Percentiles rank a stretch among this genome's conserved stretches.
These are phyloP conservation scores for Stephanodiscus triporus DNA, from an alignment of 108 stramenopile species.

Conservation along the genomic window DNA sequence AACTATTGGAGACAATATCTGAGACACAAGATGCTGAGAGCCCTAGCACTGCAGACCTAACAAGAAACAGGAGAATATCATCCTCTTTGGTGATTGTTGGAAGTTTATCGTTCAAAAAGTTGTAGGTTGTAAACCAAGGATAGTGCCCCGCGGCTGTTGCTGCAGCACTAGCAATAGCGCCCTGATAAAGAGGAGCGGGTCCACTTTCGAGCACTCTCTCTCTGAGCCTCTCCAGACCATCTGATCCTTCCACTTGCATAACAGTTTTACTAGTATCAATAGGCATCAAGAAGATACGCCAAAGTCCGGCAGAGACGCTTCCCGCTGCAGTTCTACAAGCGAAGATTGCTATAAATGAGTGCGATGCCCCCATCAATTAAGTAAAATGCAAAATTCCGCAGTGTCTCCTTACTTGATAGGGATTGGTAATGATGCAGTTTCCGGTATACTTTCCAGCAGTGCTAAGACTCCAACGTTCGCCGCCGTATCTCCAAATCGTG, in stretches of 20 bases:
- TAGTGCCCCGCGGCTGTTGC: slow-evolving; percentile 82
- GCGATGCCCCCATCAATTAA: background rate
- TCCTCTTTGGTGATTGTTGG: slow-evolving; percentile 60
- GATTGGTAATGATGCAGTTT: slow-evolving; percentile 64
- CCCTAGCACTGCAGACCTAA: slow-evolving; percentile 71
- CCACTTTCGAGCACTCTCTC: slow-evolving; percentile 49
- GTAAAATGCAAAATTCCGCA: background rate
- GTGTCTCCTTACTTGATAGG: slow-evolving; percentile 51
- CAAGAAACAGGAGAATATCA: slow-evolving; percentile 72
- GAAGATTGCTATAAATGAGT: background rate
- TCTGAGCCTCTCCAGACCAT: slow-evolving; percentile 57
- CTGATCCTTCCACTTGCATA: slow-evolving; percentile 88
- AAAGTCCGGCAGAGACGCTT: slow-evolving; percentile 76
- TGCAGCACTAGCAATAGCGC: slow-evolving; percentile 80
- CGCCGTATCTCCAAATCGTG: slow-evolving; percentile 96
- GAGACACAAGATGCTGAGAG: slow-evolving; percentile 74
- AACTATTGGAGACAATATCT: slow-evolving; percentile 73
- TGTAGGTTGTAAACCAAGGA: slow-evolving; percentile 83
- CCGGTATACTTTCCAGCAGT: slow-evolving; percentile 70
- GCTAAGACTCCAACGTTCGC: slow-evolving; percentile 94
- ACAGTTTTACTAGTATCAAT: slow-evolving; percentile 96
- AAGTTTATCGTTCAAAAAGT: slow-evolving; percentile 67
- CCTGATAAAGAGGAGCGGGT: slow-evolving; percentile 78
- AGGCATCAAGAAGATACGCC: slow-evolving; percentile 92
- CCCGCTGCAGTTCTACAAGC: slow-evolving; percentile 62